Base-by-base conservation (phyloP, 371 early-diverging fungal species). In the Rhizopus arrhizus region DNA sequence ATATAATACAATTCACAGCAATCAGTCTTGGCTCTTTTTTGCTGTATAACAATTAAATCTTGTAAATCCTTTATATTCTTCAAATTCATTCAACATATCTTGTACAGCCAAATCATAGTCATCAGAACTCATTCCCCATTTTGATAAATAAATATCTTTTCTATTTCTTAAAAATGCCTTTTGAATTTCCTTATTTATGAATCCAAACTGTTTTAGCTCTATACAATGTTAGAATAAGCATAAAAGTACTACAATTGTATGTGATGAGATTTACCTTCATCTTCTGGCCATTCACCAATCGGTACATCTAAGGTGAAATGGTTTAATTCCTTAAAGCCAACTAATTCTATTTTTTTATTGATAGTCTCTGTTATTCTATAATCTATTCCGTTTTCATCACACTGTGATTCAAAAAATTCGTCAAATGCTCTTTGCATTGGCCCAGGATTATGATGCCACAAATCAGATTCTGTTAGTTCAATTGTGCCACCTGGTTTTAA, bases 121-220 rank as follows among this genome's bases (percentile, higher is more conserved):
- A 15, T 80, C 77, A 10, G 73, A 51, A 12, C 71, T 59, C 11
- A 80, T 70, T 13, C 67, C 65, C 80, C 80, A 80, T 57, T 68
- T 64, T 11, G 66, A 29, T 2, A 69, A 48, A 58, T 74, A 76
- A 43, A 70, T 74, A 4, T 46, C 41, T 60, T 73, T 80, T 58
- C 65, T 62, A 52, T 75, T 80, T 48, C 72, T 49, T 8, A 75
- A 54, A 16, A 58, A 69, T 6, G 74, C 70, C 43, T 74, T 76
- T 59, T 76, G 74, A 7, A 68, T 73, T 56, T 76, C 80, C 53
- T 76, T 73, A 51, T 80, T 76, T 33, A 80, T 80, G 51, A 80
- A 80, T 15, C 79, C 80, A 66, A 80, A 80, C 43, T 80, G 80
- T 43, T 80, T 80, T 12, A 80, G 58, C 56, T 80, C 80, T 76